A percentile compares a stretch with the other conserved stretches of the same genome.
Conservation (phyloP, 208 protist genomes). For the Trypanosoma cruzi region DNA sequence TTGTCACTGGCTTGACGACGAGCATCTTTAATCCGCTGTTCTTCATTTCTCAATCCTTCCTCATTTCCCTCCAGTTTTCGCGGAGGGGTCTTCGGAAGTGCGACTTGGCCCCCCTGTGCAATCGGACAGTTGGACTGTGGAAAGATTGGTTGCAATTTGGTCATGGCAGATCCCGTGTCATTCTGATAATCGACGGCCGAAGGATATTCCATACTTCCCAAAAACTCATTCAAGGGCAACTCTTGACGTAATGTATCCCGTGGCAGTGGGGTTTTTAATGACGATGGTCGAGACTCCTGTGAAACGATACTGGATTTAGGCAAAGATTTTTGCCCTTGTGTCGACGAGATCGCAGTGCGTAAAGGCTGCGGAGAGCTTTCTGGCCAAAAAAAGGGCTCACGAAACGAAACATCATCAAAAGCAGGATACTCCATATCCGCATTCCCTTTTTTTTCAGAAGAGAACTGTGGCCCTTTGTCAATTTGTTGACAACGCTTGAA, state of each 20-base stretch:
- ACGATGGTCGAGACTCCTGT: conserved; percentile 1
- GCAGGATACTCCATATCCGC: conserved; percentile 19
- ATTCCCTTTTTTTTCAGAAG: neutral
- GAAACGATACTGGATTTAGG: conserved; percentile 3
- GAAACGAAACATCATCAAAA: conserved; percentile 10
- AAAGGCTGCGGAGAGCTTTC: neutral
- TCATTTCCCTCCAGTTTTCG: conserved; percentile 11
- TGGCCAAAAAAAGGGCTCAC: conserved; percentile 10
- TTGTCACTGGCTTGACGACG: conserved; percentile 13
- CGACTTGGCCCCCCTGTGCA: conserved; percentile 1
- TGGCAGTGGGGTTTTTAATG: conserved; percentile 3
- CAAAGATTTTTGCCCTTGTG: neutral
- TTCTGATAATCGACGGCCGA: conserved; percentile 20
- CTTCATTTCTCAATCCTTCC: conserved; percentile 37
- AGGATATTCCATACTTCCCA: conserved; percentile 30
- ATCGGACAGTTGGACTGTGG: too few relatives aligned
- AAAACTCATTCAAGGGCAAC: conserved; percentile 13
- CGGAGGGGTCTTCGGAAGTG: neutral
- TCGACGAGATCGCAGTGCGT: neutral
- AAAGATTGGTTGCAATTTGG: conserved; percentile 29
- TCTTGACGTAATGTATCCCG: neutral
- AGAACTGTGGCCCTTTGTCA: neutral
- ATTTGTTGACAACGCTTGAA: too few relatives aligned
- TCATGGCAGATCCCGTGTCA: conserved; percentile 11
- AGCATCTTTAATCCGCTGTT: conserved; percentile 20